A percentile compares a stretch with the other conserved stretches of the same genome.
These are phyloP conservation scores for Fusarium armeniacum DNA, from an alignment of 2,329 filamentous ascomycete genomes.

Conservation along the genomic window DNA sequence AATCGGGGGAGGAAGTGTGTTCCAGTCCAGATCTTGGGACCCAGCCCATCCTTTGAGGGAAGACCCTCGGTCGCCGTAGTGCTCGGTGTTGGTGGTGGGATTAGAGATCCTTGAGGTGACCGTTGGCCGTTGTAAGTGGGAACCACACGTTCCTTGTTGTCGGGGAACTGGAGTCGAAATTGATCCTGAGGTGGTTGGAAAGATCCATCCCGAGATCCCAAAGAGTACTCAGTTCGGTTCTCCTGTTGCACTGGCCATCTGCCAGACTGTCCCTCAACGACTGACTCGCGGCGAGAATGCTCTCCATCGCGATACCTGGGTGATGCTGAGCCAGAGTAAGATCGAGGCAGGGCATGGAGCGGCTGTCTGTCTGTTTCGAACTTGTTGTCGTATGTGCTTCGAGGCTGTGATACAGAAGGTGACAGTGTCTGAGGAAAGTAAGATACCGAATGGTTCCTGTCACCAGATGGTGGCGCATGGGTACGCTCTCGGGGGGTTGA, in stretches of 20 bases:
- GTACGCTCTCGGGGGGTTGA: constrained; percentile 65
- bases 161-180: constrained; percentile 56
- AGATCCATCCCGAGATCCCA: constrained; percentile 58
- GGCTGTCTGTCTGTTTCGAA: constrained; percentile 59
- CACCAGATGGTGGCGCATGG: constrained; percentile 58
- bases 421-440: constrained; percentile 62
- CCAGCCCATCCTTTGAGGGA: constrained; percentile 70
- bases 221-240: constrained; percentile 61
- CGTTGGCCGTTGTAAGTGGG: constrained; percentile 50
- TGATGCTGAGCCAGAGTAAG: constrained; percentile 61
- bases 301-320: constrained; percentile 61
- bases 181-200: constrained; percentile 55
- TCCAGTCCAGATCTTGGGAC: constrained; percentile 78
- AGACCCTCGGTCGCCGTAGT: constrained; percentile 58
- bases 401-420: constrained; percentile 59
- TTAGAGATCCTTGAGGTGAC: constrained; percentile 43
- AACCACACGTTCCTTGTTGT: constrained; percentile 51
- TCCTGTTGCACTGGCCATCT: constrained; percentile 60
- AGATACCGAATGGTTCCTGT: constrained; percentile 59
- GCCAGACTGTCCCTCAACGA: constrained; percentile 55
- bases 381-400: constrained; percentile 63
- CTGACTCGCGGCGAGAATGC: constrained; percentile 54
- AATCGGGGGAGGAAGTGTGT: constrained; percentile 77
- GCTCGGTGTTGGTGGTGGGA: constrained; percentile 52
- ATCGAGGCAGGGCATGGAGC: constrained; percentile 48